These are phyloP conservation scores for Colletotrichum cuscutae DNA, from an alignment of 2,329 filamentous ascomycete species.

Conservation along the genomic window DNA sequence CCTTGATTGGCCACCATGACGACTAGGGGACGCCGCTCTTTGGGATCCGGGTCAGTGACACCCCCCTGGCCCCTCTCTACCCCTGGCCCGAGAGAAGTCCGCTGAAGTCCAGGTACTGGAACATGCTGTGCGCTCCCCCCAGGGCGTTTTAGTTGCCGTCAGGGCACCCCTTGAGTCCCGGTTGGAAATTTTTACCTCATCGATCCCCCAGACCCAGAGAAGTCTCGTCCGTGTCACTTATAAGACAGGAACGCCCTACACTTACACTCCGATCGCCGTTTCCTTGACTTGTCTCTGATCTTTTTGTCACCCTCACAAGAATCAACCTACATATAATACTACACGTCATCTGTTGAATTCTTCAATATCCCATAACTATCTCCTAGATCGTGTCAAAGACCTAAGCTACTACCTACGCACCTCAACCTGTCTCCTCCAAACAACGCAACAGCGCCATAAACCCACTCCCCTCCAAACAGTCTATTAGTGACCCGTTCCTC, in stretches of 20 bases:
- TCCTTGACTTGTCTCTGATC: not conserved
- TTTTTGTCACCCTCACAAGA: slow-evolving; percentile 6
- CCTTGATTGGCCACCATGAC: slow-evolving; percentile 20
- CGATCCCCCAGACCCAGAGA: slow-evolving; percentile 16
- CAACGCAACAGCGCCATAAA: slow-evolving; percentile 23
- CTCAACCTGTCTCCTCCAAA: not conserved
- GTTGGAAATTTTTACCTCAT: slow-evolving; percentile 34
- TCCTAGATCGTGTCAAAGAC: not conserved
- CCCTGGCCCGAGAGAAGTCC: slow-evolving; percentile 30
- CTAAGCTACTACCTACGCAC: not conserved
- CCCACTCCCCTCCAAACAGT: not conserved
- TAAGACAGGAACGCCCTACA: slow-evolving; percentile 31
- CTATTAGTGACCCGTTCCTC: not conserved
- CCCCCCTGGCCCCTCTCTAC: slow-evolving; percentile 8
- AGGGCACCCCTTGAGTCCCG: slow-evolving; percentile 30
- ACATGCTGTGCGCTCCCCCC: slow-evolving; percentile 28
- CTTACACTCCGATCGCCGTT: not conserved
- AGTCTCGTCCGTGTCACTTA: slow-evolving; percentile 22
- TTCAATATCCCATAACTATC: not conserved
- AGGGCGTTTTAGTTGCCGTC: slow-evolving; percentile 33
- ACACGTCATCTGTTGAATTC: not conserved
- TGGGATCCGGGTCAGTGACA: slow-evolving; percentile 28
- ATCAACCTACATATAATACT: not conserved
- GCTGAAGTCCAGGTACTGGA: slow-evolving; percentile 29
- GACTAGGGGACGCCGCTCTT: slow-evolving; percentile 5